phyloP scores from a whole-genome alignment of 129 eudicot species.

The Artemisia argyi region DNA sequence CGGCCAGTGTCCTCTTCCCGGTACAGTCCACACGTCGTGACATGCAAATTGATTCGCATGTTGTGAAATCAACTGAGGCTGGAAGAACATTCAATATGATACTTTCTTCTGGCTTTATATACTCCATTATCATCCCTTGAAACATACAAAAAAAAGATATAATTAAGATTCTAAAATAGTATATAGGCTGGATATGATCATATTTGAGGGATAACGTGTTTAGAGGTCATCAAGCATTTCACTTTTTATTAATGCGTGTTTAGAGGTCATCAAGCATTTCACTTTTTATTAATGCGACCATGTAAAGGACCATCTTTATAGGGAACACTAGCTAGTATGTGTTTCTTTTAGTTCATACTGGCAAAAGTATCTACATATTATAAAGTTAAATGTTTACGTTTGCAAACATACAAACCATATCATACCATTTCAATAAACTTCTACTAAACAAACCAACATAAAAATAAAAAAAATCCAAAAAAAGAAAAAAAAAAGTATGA shows the following conservation, averaged over 20 bases:
- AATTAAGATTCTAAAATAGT: too few species aligned
- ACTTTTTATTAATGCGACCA: background rate
- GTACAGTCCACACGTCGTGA: constrained; percentile 31
- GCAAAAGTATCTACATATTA: too few species aligned
- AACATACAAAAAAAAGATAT: background rate
- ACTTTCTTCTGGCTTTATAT: constrained; percentile 41
- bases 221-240: background rate
- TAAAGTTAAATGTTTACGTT: too few species aligned
- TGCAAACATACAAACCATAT: too few species aligned
- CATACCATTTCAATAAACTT: too few species aligned
- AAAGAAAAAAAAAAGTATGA: too few species aligned
- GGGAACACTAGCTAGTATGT: too few species aligned
- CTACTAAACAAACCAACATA: too few species aligned
- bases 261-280: background rate
- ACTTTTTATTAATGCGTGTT: background rate
- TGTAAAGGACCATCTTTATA: too few species aligned
- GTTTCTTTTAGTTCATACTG: too few species aligned
- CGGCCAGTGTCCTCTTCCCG: constrained; percentile 40
- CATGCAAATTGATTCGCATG: constrained; percentile 40
- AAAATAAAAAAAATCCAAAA: too few species aligned
- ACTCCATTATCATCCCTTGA: constrained; percentile 37
- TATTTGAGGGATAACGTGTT: background rate
- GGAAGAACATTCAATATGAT: constrained; percentile 43
- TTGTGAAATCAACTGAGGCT: constrained; percentile 34
- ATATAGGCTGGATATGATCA: background rate